Base-by-base conservation (phyloP, 2,329 filamentous ascomycete genomes). In the Pseudogymnoascus sp. region DNA sequence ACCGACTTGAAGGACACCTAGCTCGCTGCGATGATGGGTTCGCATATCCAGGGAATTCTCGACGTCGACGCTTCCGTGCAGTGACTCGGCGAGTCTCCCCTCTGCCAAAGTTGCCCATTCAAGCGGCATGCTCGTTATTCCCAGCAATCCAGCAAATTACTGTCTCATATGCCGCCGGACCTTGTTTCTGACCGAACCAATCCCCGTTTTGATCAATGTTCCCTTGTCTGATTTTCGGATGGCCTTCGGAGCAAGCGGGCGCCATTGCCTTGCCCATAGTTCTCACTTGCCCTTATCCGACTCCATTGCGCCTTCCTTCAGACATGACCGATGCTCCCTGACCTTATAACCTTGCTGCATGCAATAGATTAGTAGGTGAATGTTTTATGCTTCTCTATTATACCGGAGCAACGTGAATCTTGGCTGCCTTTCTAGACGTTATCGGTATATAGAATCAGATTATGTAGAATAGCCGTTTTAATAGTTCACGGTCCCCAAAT, bases 1-100 rank as follows among this genome's bases (percentile, higher is more conserved):
- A 56, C 28, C 26, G 28, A 19, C 50, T 33, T 56, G 50, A 14
- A 19, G 50, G 50, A 33, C 28, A 56, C 50, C 50, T 56, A 56
- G 50, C 50, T 56, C 50, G 50, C 50, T 33, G 50, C 50, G 28
- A 56, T 56, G 50, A 56, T 56, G 50, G 50, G 50, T 33, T 56
- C 50, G 50, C 50, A 56, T 56, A 33, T 22, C 28, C 50, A 56
- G 28, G 50, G 50, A 56, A 56, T 33, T 56, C 50, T 56, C 28
- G 50, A 56, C 50, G 28, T 56, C 50, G 26, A 56, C 50, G 28
- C 16, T 28, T 50, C 24, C 24, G n/a, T 50, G 43, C 1, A n/a
- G 41, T 26, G 41, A 24, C 41, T 24, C 22, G 22, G 22, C 41
- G 22, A 46, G 22, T 26, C 11, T 16, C 4, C 7, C 10, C n/a